Percentiles rank a stretch among this genome's conserved stretches.
Evolutionary conservation across 768 basidiomycete genomes (phyloP).

Genomic region (Strobilomyces confusus): DNA sequence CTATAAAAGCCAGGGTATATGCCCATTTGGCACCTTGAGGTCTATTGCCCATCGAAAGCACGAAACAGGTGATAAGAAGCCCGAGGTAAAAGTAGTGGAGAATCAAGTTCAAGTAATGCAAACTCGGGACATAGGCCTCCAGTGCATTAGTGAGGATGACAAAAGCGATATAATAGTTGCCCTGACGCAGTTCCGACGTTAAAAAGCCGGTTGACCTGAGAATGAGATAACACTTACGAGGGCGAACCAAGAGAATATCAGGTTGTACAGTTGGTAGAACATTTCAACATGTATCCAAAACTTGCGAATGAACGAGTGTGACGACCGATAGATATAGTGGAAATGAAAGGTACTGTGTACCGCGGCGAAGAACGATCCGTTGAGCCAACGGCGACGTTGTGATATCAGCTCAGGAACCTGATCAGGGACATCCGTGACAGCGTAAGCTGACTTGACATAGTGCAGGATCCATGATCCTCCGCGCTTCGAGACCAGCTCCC

Average conservation of each 20-base stretch:
- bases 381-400: conserved; percentile 94
- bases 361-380: conserved; percentile 97
- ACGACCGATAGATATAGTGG: conserved; percentile 90
- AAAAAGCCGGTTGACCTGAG: not conserved
- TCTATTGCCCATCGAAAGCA: conserved; percentile 84
- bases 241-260: conserved; percentile 91
- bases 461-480: conserved; percentile 88
- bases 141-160: conserved; percentile 70
- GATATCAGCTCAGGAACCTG: conserved; percentile 93
- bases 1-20: conserved; percentile 81
- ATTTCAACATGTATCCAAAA: conserved; percentile 95
- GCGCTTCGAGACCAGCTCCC: conserved; percentile 96
- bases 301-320: conserved; percentile 78
- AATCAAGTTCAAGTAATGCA: conserved; percentile 69
- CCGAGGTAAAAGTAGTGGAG: conserved; percentile 88
- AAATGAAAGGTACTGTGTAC: conserved; percentile 92
- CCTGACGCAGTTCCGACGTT: conserved; percentile 37
- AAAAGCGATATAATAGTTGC: conserved; percentile 92
- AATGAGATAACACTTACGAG: conserved; percentile 44
- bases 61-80: conserved; percentile 80
- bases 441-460: conserved; percentile 94
- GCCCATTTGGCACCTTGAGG: conserved; percentile 88
- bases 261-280: conserved; percentile 84
- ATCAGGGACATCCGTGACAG: conserved; percentile 90
- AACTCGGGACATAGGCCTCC: conserved; percentile 56